Base-by-base conservation (phyloP, 345 rosid species). In the Tarenaya hassleriana region DNA sequence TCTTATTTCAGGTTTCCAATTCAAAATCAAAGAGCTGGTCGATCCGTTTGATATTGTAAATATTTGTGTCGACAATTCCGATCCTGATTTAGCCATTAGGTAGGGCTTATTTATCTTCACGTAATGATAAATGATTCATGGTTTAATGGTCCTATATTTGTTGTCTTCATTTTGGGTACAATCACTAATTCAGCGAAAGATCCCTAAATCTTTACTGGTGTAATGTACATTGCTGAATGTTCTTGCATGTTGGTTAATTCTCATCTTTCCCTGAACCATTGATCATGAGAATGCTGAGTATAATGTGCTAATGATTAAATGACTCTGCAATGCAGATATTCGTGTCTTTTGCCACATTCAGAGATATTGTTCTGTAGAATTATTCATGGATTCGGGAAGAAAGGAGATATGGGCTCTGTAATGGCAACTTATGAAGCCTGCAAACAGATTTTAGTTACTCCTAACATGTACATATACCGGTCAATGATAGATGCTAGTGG, bases 401-500 rank as follows among this genome's bases (percentile, higher is more conserved):
- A 66, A 62, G 67, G 79, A 53, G 87, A 87, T 51, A 60, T 86
- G 81, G 76, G 59, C 18, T 82, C 89, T 52, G 92, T 89, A 48
- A 61, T 87, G 76, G 63, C 60, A 37, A 79, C 81, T 20, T 91
- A 78, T 68, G 92, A 87, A 70, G 81, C 73, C 35, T 74, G 73
- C 68, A 78, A 71, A 74, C 53, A 77, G 52, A 63, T 71, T 56
- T 52, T 76, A 52, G 64, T 21, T 37, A 66, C 68, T 47, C 86
- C 91, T 48, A 87, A 80, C 65, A 82, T 80, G 96, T 84, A 75
- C 62, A 61, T 84, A 46, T 82, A 60, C 65, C 98, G 89, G 47
- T 75, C 88, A 10, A 68, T 80, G 44, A 84, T 91, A 41, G 96
- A 91, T 58, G 77, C 69, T 46, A 87, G 92, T 33, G 98, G 96